Percentiles rank a stretch among this genome's conserved stretches.
These are phyloP conservation scores for Pyrenophora tritici-repentis DNA, from an alignment of 2,329 filamentous ascomycete genomes.

Conservation along the genomic window DNA sequence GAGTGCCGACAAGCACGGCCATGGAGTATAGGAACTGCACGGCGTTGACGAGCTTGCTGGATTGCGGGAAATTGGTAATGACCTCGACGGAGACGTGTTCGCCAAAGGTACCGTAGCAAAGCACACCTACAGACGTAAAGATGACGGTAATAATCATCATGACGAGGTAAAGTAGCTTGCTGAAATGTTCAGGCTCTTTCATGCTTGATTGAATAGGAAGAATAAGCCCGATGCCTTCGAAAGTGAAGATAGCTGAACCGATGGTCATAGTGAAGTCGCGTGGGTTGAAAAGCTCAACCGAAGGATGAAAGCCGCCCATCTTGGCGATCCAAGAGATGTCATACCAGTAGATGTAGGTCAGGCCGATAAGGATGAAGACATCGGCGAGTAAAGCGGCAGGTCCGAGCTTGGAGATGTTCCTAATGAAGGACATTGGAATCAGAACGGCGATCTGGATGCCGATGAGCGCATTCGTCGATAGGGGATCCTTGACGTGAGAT, in stretches of 20 bases:
- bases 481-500: conserved; percentile 52
- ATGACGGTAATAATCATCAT: conserved; percentile 76
- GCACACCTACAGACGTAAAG: conserved; percentile 72
- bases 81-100: conserved; percentile 71
- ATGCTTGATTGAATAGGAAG: conserved; percentile 77
- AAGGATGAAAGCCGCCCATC: conserved; percentile 61
- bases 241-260: conserved; percentile 76
- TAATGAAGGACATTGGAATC: conserved; percentile 70
- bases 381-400: conserved; percentile 72
- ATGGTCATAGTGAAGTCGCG: conserved; percentile 71
- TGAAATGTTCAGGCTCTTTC: conserved; percentile 71
- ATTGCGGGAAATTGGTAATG: conserved; percentile 76
- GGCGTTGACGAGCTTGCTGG: conserved; percentile 72
- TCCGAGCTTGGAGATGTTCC: conserved; percentile 76
- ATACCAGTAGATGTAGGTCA: conserved; percentile 75
- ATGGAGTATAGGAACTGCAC: conserved; percentile 76
- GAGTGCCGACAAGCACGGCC: conserved; percentile 73
- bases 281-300: conserved; percentile 72
- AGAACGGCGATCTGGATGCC: conserved; percentile 67
- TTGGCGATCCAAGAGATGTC: conserved; percentile 63
- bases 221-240: conserved; percentile 78
- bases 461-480: conserved; percentile 66
- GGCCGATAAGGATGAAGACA: conserved; percentile 71
- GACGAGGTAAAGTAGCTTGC: conserved; percentile 67
- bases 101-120: conserved; percentile 77